Evolutionary conservation across 73 alveolate species (phyloP).

Genomic region (Paramecium biaurelia): DNA sequence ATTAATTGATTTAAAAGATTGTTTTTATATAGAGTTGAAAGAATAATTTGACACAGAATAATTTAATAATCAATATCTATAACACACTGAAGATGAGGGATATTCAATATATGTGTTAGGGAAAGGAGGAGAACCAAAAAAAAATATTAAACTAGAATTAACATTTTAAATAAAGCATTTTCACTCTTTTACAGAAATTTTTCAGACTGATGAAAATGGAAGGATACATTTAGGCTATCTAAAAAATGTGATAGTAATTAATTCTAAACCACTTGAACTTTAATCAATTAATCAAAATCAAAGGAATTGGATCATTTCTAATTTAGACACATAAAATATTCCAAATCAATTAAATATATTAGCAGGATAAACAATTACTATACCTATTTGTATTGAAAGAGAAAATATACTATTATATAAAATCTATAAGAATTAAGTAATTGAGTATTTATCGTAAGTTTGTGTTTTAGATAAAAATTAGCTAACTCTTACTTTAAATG

Average conservation of each 20-base stretch:
- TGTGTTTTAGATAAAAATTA: neutral
- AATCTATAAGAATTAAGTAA: neutral
- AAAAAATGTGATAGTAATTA: neutral
- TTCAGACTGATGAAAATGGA: neutral
- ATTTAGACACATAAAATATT: neutral
- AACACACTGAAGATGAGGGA: neutral
- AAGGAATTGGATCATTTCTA: neutral
- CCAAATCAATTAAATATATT: neutral
- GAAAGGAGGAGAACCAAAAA: neutral
- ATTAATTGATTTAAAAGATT: neutral
- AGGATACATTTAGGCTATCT: conserved; percentile 58
- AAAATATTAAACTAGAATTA: neutral
- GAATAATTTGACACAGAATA: neutral
- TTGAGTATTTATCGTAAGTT: neutral
- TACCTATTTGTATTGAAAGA: neutral
- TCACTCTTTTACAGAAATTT: neutral
- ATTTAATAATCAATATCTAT: neutral
- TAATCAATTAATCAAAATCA: neutral
- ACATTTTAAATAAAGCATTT: neutral
- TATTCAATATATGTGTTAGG: neutral
- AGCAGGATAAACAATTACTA: neutral
- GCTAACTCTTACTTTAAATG: neutral
- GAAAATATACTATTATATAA: neutral
- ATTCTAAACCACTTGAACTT: neutral
- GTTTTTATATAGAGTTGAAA: neutral